Base-by-base conservation (phyloP, 495 filamentous ascomycete genomes). In the Penicillium macrosclerotiorum region DNA sequence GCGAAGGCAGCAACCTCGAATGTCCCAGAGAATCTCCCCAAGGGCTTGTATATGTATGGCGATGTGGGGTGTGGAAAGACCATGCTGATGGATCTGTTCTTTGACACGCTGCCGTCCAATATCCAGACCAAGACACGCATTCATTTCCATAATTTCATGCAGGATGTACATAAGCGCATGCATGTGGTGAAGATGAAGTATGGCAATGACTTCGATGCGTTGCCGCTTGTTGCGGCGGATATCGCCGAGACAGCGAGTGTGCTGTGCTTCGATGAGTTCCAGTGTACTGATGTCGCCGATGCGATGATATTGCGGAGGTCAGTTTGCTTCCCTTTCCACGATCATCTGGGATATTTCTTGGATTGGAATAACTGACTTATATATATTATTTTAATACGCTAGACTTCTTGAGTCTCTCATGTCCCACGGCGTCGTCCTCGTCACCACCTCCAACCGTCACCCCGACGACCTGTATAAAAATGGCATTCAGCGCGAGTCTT, bases 61-160 rank as follows among this genome's bases (percentile, higher is more conserved):
- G 93, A 97, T 64, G 94, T 99, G 8, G 94, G 94, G 17, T 92
- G 89, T 58, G 94, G 94, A 33, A 99, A 99, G 76, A 97, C 94
- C 1, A 99, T 99, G 94, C 73, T 99, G 51, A 97, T 99, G 93
- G 94, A 99, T 60, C 74, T 99, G 57, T 97, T 99, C 68, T 96
- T 90, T 70, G 90, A 97, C 42, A 95, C 92, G 1, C 70, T 99
- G 39, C 93, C 93, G 4, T 57, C 72, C 11, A 83, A 86, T 55
- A 89, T 98, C 50, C 78, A 69, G 45, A 79, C 81, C 30, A 96
- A 95, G 74, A 94, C 86, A n/a, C 79, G 93, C 12, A 95, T 97
- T 53, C 93, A 98, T 72, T 98, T 98, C 70, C 90, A 97, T 72
- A 95, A 94, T 65, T 98, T 97, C 75, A 98, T 98, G 92, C 93